Evolutionary conservation across 352 stramenopile genomes (phyloP), one percentile per base, ranked within the genome.

Genomic region (Chrysophaeum taylorii): DNA sequence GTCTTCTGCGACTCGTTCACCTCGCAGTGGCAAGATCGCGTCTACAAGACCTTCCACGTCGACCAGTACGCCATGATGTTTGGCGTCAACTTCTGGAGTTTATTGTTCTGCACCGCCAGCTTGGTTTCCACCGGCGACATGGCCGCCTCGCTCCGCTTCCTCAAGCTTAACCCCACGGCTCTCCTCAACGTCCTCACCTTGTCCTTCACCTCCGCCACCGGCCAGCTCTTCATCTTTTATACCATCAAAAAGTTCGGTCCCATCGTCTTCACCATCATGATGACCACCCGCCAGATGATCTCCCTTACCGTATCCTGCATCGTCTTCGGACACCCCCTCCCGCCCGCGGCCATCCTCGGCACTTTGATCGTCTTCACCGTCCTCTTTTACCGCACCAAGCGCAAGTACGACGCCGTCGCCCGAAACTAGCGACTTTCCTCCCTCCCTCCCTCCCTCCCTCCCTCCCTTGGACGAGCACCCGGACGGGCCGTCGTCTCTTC

Each of bases 61-160:
- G 83, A 89, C 67, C 79, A 79, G 43, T 92, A 88, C 74, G 83
- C 89, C 70, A 92, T 92, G 85, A 92, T 92, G 84, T 71, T 89
- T 27, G 82, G 85, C n/a, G 84, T 92, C 23, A 92, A 92, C 64
- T 81, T 75, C 43, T 89, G 81, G 21, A 84, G 83, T 0, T 86
- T 92, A 72, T 61, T 80, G 50, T 86, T 90, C 69, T 90, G 84
- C 0, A 81, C 73, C 2, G 36, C 70, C n/a, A 82, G 77, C 54
- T 73, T 91, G 23, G 64, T 89, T 27, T 27, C 82, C 25, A 79
- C 76, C 33, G 84, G 84, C 25, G 81, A 89, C 54, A 76, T 90
- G 53, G 81, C 84, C 23, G 75, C 82, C 43, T 78, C 86, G 23
- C 70, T 81, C 39, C 82, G 86, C 68, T 91, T 91, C 70, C 75